Evolutionary conservation across 2,329 filamentous ascomycete species (phyloP).

Genomic region (Exutisphaerella laricina): DNA sequence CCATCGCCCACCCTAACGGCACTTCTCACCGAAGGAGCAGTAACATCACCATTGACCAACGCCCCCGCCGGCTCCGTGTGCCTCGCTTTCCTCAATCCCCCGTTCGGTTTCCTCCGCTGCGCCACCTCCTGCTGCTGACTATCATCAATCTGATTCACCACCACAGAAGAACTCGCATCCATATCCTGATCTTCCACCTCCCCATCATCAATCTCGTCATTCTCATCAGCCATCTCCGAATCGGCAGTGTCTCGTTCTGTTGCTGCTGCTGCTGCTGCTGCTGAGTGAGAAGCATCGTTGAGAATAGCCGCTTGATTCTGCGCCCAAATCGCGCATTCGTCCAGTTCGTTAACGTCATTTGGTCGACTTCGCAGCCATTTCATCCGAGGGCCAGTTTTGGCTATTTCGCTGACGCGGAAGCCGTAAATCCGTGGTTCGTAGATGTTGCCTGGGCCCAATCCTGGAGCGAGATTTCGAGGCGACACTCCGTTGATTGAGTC

Average conservation of each 20-base stretch:
- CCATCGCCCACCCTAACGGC: conserved; percentile 15
- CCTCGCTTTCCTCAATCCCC: conserved; percentile 9
- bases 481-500: conserved; percentile 75
- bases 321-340: conserved; percentile 56
- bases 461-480: conserved; percentile 79
- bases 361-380: conserved; percentile 90
- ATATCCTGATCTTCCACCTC: conserved; percentile 31
- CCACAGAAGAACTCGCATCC: conserved; percentile 15
- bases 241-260: conserved; percentile 23
- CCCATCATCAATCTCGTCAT: conserved; percentile 25
- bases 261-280: conserved; percentile 7
- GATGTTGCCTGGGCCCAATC: conserved; percentile 73
- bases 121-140: conserved; percentile 13
- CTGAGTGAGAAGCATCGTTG: conserved; percentile 9
- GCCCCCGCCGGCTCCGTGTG: conserved; percentile 7
- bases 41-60: conserved; percentile 19
- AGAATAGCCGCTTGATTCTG: conserved; percentile 22
- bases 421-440: conserved; percentile 97
- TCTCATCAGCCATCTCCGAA: conserved; percentile 30
- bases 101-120: conserved; percentile 14
- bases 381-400: conserved; percentile 88
- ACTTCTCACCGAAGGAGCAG: conserved; percentile 9
- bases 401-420: conserved; percentile 86
- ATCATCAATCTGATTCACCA: conserved; percentile 9
- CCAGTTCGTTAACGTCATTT: conserved; percentile 70